Evolutionary conservation across 2,329 filamentous ascomycete species (phyloP), one percentile per base, ranked within the genome.

Genomic region (Venturia asperata): DNA sequence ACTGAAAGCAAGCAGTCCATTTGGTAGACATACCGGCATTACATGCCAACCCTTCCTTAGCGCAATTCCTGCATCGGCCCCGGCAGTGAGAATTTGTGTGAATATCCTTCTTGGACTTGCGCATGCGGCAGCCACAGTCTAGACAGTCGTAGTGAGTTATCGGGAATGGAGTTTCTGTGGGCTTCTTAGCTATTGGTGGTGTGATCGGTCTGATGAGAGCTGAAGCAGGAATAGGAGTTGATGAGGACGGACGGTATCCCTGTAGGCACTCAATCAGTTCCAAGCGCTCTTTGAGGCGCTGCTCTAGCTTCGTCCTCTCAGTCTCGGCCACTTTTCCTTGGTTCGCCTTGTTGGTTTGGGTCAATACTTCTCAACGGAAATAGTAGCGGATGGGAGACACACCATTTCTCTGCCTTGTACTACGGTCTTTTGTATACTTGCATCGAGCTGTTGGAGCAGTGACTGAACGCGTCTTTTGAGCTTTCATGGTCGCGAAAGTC

Each of bases 71-170:
- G 30, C 52, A 56, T 15, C 52, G 27, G 15, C 52, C 52, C 52
- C 52, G 37, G 19, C 52, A 56, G 30, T 56, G 52, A 34, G 27
- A 19, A 21, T 6, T n/a, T 0, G 19, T 6, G 30, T 56, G 52
- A 13, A n/a, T 37, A 2, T 37, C 52, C 13, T 56, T 56, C 30
- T 56, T 56, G 15, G 30, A 1, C 9, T 56, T 56, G 30, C 15
- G 52, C 52, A 56, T 56, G 30, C 52, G 52, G 10, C 52, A 56
- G n/a, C 52, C 52, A n/a, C 52, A 56, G 30, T 34, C 52, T 19
- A 15, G 27, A 11, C 27, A 37, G 30, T 56, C 52, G 30, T 56
- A 37, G 52, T 56, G 52, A 15, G 52, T 56, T 3, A 34, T 34
- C 19, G 52, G 52, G 10, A 27, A 56, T n/a, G 27, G 30, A 11